phyloP scores from a whole-genome alignment of 805 yeast genomes.

The Monosporozyma unispora region DNA sequence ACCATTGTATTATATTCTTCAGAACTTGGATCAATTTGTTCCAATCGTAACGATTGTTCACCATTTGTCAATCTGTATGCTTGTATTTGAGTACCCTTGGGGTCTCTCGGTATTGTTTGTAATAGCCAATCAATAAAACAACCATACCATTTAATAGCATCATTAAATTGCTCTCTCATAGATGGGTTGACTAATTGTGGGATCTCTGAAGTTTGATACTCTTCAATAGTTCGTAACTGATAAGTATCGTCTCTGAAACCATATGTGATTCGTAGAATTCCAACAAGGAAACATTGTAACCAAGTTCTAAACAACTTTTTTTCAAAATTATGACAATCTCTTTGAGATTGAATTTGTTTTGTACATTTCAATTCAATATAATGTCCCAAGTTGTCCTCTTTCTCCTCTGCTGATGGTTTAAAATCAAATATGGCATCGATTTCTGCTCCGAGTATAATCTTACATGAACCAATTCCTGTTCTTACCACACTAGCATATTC shows the following conservation, averaged over 20 bases:
- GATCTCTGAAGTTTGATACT: slow-evolving; percentile 64
- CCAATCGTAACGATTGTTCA: neutral
- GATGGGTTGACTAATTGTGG: slow-evolving; percentile 48
- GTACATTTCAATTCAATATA: slow-evolving; percentile 84
- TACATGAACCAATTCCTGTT: slow-evolving; percentile 72
- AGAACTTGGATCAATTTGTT: neutral
- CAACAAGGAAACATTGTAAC: slow-evolving; percentile 90
- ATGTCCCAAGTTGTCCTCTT: slow-evolving; percentile 46
- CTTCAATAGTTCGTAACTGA: slow-evolving; percentile 57
- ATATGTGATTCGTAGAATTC: slow-evolving; percentile 67
- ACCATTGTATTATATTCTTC: neutral
- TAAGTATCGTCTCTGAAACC: slow-evolving; percentile 79
- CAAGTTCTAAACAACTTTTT: slow-evolving; percentile 72
- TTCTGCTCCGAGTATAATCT: slow-evolving; percentile 76
- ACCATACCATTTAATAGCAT: slow-evolving; percentile 76
- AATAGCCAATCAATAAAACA: slow-evolving; percentile 4
- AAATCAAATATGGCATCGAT: slow-evolving; percentile 89
- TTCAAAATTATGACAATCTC: slow-evolving; percentile 59
- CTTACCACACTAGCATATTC: slow-evolving; percentile 74
- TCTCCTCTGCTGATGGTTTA: slow-evolving; percentile 21
- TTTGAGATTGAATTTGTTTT: slow-evolving; percentile 42
- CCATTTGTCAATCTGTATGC: neutral
- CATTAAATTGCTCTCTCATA: slow-evolving; percentile 56
- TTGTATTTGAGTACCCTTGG: neutral
- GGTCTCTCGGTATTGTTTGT: slow-evolving; percentile 1